Base-by-base conservation (phyloP, 2,329 filamentous ascomycete species). In the Dothistroma septosporum region DNA sequence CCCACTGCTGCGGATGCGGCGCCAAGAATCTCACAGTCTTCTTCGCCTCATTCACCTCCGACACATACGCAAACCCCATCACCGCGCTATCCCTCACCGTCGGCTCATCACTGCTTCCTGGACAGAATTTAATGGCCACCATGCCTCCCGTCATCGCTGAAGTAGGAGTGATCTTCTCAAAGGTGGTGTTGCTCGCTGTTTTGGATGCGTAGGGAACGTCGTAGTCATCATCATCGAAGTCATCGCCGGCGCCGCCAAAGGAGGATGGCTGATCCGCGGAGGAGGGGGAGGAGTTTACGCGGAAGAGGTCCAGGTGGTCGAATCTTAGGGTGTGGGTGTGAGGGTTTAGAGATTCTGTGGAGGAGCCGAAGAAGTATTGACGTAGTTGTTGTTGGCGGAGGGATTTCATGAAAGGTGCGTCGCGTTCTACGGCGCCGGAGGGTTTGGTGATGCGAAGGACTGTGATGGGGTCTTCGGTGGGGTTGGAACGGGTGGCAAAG, bases 341-440 rank as follows among this genome's bases (percentile, higher is more conserved):
- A 0, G 94, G 94, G 50, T 90, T 94, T 1, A 99, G 80, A 0
- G 90, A 89, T 60, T 89, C 84, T 55, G 72, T 72, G 1, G 65
- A 77, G 64, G 90, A 88, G 10, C 94, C 94, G 73, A 97, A 99
- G 78, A 99, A 99, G 76, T 99, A 99, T 68, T 92, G 88, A 66
- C 89, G 88, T 56, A 97, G 92, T 55, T 89, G 84, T 0, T 88
- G 85, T 70, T 95, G 90, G 49, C 89, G 84, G 5, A 85, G 77
- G 16, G 86, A 82, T 69, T 90, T 89, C 81, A 92, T 85, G 74
- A 91, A 95, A 0, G 78, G 73, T 41, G 87, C 84, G 64, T 92
- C 88, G 53, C 91, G 84, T 69, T 90, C 85, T 1, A 90, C 90
- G 41, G 90, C 92, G 24, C 94, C 94, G 37, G 91, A 90, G 0